Conservation (phyloP, 768 basidiomycete species). For the Mycena floridula region DNA sequence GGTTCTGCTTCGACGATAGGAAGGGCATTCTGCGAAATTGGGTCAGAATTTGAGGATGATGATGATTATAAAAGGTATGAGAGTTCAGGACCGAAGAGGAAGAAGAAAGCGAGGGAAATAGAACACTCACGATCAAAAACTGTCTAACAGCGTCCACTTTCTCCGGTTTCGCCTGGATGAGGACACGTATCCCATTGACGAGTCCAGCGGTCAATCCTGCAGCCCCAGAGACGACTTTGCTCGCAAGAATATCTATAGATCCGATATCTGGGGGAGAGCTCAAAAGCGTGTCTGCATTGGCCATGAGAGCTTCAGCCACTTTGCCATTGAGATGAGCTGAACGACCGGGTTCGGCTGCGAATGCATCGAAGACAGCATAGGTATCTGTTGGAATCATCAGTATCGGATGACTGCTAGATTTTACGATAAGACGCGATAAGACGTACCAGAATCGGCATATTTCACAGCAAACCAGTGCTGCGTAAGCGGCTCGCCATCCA, state of each 20-base stretch:
- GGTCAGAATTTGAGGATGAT: neutral
- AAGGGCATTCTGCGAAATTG: slow-evolving; percentile 18
- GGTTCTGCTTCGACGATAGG: slow-evolving; percentile 28
- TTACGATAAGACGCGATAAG: neutral
- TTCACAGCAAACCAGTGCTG: slow-evolving; percentile 33
- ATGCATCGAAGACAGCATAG: slow-evolving; percentile 35
- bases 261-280: slow-evolving; percentile 20
- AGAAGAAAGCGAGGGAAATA: neutral
- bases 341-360: slow-evolving; percentile 25
- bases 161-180: slow-evolving; percentile 28
- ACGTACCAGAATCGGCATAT: slow-evolving; percentile 15
- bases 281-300: slow-evolving; percentile 23
- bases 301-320: slow-evolving; percentile 27
- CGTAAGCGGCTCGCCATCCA: slow-evolving; percentile 25
- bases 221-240: slow-evolving; percentile 16
- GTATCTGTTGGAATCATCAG: no score
- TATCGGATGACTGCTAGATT: no score
- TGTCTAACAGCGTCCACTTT: slow-evolving; percentile 27
- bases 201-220: slow-evolving; percentile 19
- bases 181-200: slow-evolving; percentile 23
- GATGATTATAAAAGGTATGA: neutral
- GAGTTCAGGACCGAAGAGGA: neutral
- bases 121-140: slow-evolving; percentile 27
- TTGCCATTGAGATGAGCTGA: slow-evolving; percentile 27
- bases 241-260: slow-evolving; percentile 22